Base-by-base conservation (phyloP, 176 grass and related monocot species). In the Pontederia crassipes region DNA sequence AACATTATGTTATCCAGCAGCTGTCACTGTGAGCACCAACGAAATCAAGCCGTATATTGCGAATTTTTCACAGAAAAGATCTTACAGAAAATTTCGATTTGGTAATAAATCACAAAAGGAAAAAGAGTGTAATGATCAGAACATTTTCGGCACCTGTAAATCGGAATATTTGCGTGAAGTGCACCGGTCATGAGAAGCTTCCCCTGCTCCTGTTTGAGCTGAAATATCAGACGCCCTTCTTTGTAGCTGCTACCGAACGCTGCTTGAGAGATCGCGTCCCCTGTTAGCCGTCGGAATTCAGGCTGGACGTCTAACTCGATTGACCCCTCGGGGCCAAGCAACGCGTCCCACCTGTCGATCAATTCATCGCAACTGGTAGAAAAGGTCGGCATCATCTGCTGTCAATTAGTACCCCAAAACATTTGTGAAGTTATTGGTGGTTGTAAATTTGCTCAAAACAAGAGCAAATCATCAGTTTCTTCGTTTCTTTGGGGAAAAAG, bases 161-260 rank as follows among this genome's bases (percentile, higher is more conserved):
- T 49, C 0, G 59, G 71, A 35, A 73, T 14, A 12, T 15, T 26
- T 14, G 46, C 7, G 10, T 10, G 8, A 45, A 14, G 28, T 1
- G 13, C 0, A 20, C 5, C 16, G 4, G 24, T 1, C 0, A 55
- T 0, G 0, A 55, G 2, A 6, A 63, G 48, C 29, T 64, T 11
- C 0, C 4, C 49, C 15, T 15, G 48, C 71, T 73, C 28, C 4
- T 5, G 8, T 28, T 64, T 59, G n/a, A 73, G 59, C 7, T 55
- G 11, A 18, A 55, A 55, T 20, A 73, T 54, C 15, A 6, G 28
- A 1, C 7, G 28, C 0, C 71, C 71, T 62, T 73, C 29, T 9
- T 64, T 16, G 17, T 54, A 73, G 58, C 50, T 63, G 29, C 28
- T 62, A 0, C 70, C 70, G 9, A 73, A 73, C 0, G 58, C 70